Conservation (phyloP, 768 basidiomycete genomes). For the Symmetrospora coprosmae region DNA sequence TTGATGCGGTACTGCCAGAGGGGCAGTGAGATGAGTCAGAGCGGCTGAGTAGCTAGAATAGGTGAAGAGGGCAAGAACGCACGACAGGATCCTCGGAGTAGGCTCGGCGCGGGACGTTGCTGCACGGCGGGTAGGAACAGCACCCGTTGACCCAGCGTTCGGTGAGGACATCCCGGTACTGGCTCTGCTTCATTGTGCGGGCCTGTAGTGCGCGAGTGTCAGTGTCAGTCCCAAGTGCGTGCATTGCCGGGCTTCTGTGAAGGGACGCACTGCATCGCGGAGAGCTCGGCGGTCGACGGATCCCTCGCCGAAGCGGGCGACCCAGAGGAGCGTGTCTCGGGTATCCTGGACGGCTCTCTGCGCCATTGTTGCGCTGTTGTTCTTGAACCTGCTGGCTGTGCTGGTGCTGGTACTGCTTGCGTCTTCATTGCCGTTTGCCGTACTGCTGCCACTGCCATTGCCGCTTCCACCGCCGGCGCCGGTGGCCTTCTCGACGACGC, state of each 20-base stretch:
- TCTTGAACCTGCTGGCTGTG: background rate
- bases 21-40: background rate
- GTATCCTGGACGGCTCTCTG: slow-evolving; percentile 1
- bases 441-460: background rate
- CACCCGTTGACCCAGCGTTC: slow-evolving; percentile 4
- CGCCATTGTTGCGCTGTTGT: slow-evolving; percentile 3
- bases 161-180: slow-evolving; percentile 14
- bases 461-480: background rate
- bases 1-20: slow-evolving; percentile 21
- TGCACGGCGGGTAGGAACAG: slow-evolving; percentile 16
- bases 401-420: too few species aligned
- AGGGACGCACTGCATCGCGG: background rate
- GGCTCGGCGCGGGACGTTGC: background rate
- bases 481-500: slow-evolving; percentile 1
- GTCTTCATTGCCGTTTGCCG: background rate
- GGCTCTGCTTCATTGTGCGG: slow-evolving; percentile 11
- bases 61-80: background rate
- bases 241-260: background rate
- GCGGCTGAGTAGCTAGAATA: background rate
- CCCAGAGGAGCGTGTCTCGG: slow-evolving; percentile 11
- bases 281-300: slow-evolving; percentile 4
- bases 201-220: background rate
- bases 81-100: slow-evolving; percentile 16
- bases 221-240: background rate
- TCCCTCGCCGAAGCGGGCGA: background rate